phyloP scores from a whole-genome alignment of 2,329 filamentous ascomycete species.

The Stemphylium beticola region DNA sequence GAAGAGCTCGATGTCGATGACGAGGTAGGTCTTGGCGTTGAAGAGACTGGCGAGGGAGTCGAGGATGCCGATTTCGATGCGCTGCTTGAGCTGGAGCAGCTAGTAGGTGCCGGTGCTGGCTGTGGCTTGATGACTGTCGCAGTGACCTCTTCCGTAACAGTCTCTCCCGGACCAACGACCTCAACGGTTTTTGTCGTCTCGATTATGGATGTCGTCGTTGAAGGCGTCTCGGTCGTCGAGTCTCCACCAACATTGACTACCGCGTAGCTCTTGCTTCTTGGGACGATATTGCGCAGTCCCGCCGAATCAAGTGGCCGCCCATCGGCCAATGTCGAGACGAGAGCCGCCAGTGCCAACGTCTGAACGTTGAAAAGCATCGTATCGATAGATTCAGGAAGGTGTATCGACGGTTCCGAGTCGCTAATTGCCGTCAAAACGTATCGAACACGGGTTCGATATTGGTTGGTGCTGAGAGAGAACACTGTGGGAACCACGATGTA shows the following conservation, averaged over 20 bases:
- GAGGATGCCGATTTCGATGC: constrained; percentile 6
- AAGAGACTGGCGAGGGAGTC: background rate
- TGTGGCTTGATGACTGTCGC: constrained; percentile 21
- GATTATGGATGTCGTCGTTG: constrained; percentile 30
- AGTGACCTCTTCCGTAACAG: constrained; percentile 34
- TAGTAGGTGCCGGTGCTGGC: constrained; percentile 18
- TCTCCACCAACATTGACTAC: constrained; percentile 51
- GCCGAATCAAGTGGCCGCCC: constrained; percentile 36
- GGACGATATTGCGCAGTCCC: constrained; percentile 21
- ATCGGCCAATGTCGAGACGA: constrained; percentile 29
- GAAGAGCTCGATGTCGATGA: constrained; percentile 23
- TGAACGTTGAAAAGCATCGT: constrained; percentile 38
- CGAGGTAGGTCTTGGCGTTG: background rate
- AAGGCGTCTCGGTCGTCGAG: constrained; percentile 27
- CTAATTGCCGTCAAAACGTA: constrained; percentile 14
- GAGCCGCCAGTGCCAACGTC: constrained; percentile 25
- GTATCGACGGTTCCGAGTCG: constrained; percentile 8
- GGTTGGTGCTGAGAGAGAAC: constrained; percentile 15
- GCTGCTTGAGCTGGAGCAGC: constrained; percentile 22
- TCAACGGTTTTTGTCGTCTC: constrained; percentile 36
- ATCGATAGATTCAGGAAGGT: constrained; percentile 15
- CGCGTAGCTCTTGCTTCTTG: constrained; percentile 43
- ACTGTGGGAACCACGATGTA: constrained; percentile 16
- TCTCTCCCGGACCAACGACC: constrained; percentile 30
- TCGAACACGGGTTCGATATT: constrained; percentile 13